These are phyloP conservation scores for Coccomyxa sp. DNA, from an alignment of 139 green algal genomes.

Conservation along the genomic window DNA sequence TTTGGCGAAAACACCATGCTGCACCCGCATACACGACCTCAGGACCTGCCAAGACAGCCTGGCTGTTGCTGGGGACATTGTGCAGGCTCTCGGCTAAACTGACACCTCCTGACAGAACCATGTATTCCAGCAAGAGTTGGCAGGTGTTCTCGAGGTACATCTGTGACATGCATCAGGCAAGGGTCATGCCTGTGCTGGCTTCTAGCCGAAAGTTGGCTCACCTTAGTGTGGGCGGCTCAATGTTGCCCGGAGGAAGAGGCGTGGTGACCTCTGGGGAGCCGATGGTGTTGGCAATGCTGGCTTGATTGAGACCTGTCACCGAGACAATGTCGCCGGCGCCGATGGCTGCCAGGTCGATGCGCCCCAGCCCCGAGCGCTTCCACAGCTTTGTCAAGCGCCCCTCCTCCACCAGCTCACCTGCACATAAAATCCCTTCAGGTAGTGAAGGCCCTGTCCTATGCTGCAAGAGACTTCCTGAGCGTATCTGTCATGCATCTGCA, in stretches of 20 bases:
- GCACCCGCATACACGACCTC: too few relatives aligned
- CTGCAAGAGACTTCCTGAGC: too few relatives aligned
- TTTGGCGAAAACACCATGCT: slow-evolving; percentile 87
- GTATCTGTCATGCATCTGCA: too few relatives aligned
- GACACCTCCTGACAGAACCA: too few relatives aligned
- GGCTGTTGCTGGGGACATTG: too few relatives aligned
- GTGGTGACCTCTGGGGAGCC: slow-evolving; percentile 30
- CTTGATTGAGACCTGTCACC: slow-evolving; percentile 49
- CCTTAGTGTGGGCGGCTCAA: slow-evolving; percentile 86
- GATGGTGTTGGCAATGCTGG: slow-evolving; percentile 77
- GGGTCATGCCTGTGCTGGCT: too few relatives aligned
- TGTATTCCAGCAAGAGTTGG: too few relatives aligned
- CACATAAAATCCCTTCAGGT: background rate
- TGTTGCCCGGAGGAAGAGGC: slow-evolving; percentile 59
- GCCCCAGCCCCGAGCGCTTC: slow-evolving; percentile 56
- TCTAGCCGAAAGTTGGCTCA: background rate
- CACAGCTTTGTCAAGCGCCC: slow-evolving; percentile 61
- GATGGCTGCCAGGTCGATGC: slow-evolving; percentile 52
- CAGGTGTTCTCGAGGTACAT: too few relatives aligned
- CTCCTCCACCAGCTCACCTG: slow-evolving; percentile 25
- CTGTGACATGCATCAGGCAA: too few relatives aligned
- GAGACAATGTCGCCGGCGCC: slow-evolving; percentile 79
- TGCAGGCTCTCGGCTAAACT: too few relatives aligned
- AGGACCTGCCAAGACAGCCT: too few relatives aligned
- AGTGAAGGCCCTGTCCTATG: too few relatives aligned